Percentiles rank a stretch among this genome's conserved stretches.
Evolutionary conservation across 495 filamentous ascomycete genomes (phyloP).

Genomic region (Daldinia bambusicola): DNA sequence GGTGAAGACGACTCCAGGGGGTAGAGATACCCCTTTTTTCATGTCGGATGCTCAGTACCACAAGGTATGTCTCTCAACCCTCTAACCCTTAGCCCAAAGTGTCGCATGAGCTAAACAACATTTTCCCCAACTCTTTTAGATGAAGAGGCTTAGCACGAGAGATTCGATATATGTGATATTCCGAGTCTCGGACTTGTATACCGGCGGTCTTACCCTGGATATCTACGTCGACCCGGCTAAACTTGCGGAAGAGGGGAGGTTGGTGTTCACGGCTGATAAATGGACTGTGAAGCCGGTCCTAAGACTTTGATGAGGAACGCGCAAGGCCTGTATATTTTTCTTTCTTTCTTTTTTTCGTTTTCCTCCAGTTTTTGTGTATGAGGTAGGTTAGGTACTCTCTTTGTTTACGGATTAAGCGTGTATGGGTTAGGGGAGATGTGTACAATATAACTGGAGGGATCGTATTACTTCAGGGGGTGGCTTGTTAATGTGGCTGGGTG

Average conservation of each 20-base stretch:
- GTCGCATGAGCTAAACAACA: neutral
- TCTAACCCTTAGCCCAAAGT: neutral
- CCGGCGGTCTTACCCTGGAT: conserved; percentile 45
- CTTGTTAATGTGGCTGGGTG: neutral
- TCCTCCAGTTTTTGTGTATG: too few relatives aligned
- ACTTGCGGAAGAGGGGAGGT: conserved; percentile 32
- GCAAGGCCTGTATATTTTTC: neutral
- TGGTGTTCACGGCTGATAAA: conserved; percentile 46
- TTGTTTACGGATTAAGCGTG: neutral
- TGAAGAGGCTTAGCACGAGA: conserved; percentile 21
- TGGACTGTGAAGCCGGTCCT: conserved; percentile 45
- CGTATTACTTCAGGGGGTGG: neutral
- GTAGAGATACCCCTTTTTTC: conserved; percentile 53
- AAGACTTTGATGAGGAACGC: neutral
- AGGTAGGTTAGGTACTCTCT: neutral
- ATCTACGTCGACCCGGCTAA: conserved; percentile 53
- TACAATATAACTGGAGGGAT: neutral
- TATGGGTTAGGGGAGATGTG: too few relatives aligned
- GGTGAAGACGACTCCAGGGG: conserved; percentile 59
- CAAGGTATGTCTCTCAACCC: conserved; percentile 41
- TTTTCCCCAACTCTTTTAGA: conserved; percentile 19
- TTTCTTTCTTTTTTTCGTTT: too few relatives aligned
- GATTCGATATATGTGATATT: conserved; percentile 54
- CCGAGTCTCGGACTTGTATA: conserved; percentile 54
- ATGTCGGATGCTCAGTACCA: conserved; percentile 57